Base-by-base conservation (phyloP, 1,284 basidiomycete species). In the Marasmius oreades region DNA sequence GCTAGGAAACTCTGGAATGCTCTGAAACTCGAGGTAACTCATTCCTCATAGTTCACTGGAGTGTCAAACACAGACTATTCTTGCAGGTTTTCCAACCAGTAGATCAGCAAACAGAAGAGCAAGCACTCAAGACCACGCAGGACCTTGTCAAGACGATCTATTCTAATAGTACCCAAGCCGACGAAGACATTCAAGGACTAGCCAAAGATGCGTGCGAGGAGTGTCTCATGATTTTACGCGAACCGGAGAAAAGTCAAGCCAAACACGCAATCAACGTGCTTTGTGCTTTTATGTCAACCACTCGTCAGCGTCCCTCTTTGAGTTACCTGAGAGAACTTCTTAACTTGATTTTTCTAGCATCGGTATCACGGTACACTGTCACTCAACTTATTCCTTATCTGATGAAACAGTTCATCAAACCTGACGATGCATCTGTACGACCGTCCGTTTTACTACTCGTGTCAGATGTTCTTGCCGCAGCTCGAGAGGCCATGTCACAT, bases 221-320 rank as follows among this genome's bases (percentile, higher is more conserved):
- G 66, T 93, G 91, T 63, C 76, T 94, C 11, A 79, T 82, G 34
- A 84, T 90, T 39, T 72, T 98, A 47, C 81, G 84, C 44, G 91
- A 95, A 66, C 93, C 94, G 0, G 95, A 97, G 70, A 98, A 97
- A 74, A 90, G 82, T 67, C 90, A 93, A 68, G 93, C 94, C 0
- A 85, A 86, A 63, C 86, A 90, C 47, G 92, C 93, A 0, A 88
- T 88, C 46, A 92, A 91, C 67, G 82, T 93, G 20, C 71, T 98
- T 16, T 88, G 87, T 58, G 81, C 86, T 0, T 81, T 95, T 62
- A 78, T 93, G 67, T 75, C 80, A 20, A 88, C 87, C 8, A 90
- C 90, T 11, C 79, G 93, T 94, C 64, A 56, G 88, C 79, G 0
- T 5, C 14, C 51, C 56, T 20, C 47, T 44, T 51, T 51, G 36